A percentile compares a stretch with the other conserved stretches of the same genome.
Conservation (phyloP, 768 basidiomycete species). For the Leccinum barrowsii region DNA sequence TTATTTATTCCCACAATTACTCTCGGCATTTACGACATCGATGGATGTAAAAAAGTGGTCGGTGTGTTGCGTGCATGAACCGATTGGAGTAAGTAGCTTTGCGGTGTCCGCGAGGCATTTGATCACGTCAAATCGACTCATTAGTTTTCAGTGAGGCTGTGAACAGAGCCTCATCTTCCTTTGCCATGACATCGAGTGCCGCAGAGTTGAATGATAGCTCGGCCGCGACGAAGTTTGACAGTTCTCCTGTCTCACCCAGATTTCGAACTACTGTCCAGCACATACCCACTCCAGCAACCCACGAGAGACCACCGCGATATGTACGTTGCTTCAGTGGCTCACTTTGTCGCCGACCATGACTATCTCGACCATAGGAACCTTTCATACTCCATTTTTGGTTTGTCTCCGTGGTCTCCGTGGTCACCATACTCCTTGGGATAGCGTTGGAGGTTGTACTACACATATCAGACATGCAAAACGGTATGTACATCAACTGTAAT, state of each 20-base stretch:
- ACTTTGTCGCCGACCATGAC: background rate
- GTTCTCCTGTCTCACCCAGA: slow-evolving; percentile 27
- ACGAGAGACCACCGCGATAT: slow-evolving; percentile 39
- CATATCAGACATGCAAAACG: slow-evolving; percentile 20
- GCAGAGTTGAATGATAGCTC: background rate
- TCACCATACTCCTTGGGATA: slow-evolving; percentile 37
- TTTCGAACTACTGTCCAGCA: slow-evolving; percentile 45
- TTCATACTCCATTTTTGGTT: slow-evolving; percentile 36
- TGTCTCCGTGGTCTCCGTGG: slow-evolving; percentile 36
- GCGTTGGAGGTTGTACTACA: slow-evolving; percentile 10
- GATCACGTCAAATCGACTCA: too few species aligned
- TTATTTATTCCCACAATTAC: slow-evolving; percentile 16
- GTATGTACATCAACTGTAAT: background rate
- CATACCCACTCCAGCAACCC: slow-evolving; percentile 43
- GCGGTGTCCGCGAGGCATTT: too few species aligned
- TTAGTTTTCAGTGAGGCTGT: background rate
- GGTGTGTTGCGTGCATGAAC: too few species aligned
- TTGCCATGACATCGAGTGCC: slow-evolving; percentile 3
- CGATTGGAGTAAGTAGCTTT: too few species aligned
- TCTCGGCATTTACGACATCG: slow-evolving; percentile 7
- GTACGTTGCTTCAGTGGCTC: slow-evolving; percentile 30
- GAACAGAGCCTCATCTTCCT: too few species aligned
- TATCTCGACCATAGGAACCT: slow-evolving; percentile 24
- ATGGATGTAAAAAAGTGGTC: slow-evolving; percentile 5
- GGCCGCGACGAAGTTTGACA: background rate